Evolutionary conservation across 352 stramenopile species (phyloP), one percentile per base, ranked within the genome.

Genomic region (Globisporangium nodosum): DNA sequence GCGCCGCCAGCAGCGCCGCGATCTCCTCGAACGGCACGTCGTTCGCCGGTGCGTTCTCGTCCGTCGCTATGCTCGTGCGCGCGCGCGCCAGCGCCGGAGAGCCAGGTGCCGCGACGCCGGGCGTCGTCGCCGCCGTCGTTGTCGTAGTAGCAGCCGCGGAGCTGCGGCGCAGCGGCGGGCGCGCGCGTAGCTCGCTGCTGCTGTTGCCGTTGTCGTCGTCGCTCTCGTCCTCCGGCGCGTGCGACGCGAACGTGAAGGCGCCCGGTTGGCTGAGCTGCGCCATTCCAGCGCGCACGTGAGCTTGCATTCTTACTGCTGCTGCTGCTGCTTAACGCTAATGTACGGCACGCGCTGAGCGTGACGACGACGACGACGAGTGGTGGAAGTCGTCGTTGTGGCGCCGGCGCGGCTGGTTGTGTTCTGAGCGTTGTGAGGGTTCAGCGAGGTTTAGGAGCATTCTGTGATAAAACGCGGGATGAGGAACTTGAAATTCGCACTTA

Each of bases 21-120:
- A 66, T 62, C 31, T 66, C 60, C 48, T 66, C 60, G 9, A 66
- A 62, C 49, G 60, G 60, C 6, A 66, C 47, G n/a, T 66, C 60
- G 27, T 62, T 62, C 18, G 30, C 56, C n/a, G 58, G 49, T 2
- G 54, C 60, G 40, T 61, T 61, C 49, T 66, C 60, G 49, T 62
- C 61, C 60, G 57, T 45, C 15, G 58, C 27, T 2, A 61, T 49
- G 18, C 39, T 45, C 18, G 54, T 66, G 40, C 58, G 61, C 31
- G 60, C 54, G 24, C 54, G 55, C 24, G 18, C 60, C 13, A 45
- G 30, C 39, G 49, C 24, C 5, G 59, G 59, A 12, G 59, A 55
- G 9, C 27, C n/a, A 4, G 56, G 40, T 6, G 20, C 24, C 1
- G 56, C 8, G 6, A 31, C 9, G 43, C 47, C 13, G 24, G 24